Base-by-base conservation (phyloP, 331 rosid genomes). In the Dryas integrifolia region DNA sequence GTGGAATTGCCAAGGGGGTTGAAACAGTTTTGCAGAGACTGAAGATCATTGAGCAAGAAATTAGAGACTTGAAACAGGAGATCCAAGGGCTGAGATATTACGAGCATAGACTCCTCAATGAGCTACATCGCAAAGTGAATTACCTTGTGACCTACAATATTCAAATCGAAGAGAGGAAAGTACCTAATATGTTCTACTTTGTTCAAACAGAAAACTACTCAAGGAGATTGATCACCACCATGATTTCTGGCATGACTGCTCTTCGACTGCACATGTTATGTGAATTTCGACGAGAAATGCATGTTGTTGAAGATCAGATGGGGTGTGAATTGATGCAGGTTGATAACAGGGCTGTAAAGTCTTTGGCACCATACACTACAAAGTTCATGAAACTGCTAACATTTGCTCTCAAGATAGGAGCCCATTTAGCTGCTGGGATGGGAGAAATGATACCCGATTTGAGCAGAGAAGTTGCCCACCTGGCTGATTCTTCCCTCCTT, bases 1-100 rank as follows among this genome's bases (percentile, higher is more conserved):
- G 92, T 24, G 99, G 99, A 49, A 95, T 92, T 55, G 97, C 99
- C 16, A 88, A 86, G 80, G 99, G 99, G 16, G 91, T 95, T 56
- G 96, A 95, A 86, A 89, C 76, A 55, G 96, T 95, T 72, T 78
- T 92, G 76, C 88, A 95, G 62, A 87, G 97, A 72, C 88, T 91
- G 59, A 95, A 88, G 89, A 95, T 95, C 72, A 92, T 95, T 71
- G 97, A 95, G 69, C 96, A 92, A 81, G 99, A 95, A 82, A 95
- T 95, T 63, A 82, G 92, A 81, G 96, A 95, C 82, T 71, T 95
- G 89, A 95, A 91, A 77, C 97, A 95, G 80, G 97, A 92, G 87
- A 89, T 92, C 80, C 96, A 95, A 67, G 97, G 99, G 49, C 76
- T 95, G 47, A 89, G 97, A 80, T 92, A 91, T 58, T 92, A 95